Evolutionary conservation across 176 grass and related monocot species (phyloP), one percentile per base, ranked within the genome.

Genomic region (Phoenix dactylifera): DNA sequence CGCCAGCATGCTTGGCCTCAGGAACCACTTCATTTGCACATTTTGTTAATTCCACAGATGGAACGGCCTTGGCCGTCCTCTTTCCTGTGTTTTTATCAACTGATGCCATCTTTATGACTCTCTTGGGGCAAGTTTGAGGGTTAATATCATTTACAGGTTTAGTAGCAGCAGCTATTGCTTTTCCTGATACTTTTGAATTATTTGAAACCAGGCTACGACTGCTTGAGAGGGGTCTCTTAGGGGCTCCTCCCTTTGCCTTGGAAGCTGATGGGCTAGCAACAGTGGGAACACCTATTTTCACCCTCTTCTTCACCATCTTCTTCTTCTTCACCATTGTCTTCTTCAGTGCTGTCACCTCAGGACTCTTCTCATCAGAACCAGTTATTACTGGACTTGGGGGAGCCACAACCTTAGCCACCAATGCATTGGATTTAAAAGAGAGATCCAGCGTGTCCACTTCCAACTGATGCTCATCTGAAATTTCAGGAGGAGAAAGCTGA

Each of bases 41-140:
- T 66, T 76, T 73, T 50, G 68, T 87, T 78, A 80, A 60, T 54
- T 75, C 79, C 22, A 50, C 24, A 26, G 32, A n/a, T 23, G 44
- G 55, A 39, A 49, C 15, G 35, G 7, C 28, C 16, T 51, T 32
- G 2, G 25, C 54, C 26, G 26, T 68, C 18, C 68, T 82, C 80
- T 85, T 90, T 54, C 79, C 80, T 64, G 78, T 67, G 48, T 86
- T 76, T 65, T 89, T 78, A 66, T 85, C 74, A 30, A 78, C 67
- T 4, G 44, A 35, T 60, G 79, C 44, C 60, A 77, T 77, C 69
- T 84, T 83, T 50, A 75, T 78, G 44, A 79, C 76, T 59, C 77
- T 81, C 68, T 79, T 85, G 16, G 48, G 50, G 72, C 66, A 61
- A 74, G 68, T 18, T 16, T 52, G 50, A 70, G 76, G 7, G 22